phyloP scores from a whole-genome alignment of 2,329 filamentous ascomycete species.

The Paraphaeosphaeria sporulosa region DNA sequence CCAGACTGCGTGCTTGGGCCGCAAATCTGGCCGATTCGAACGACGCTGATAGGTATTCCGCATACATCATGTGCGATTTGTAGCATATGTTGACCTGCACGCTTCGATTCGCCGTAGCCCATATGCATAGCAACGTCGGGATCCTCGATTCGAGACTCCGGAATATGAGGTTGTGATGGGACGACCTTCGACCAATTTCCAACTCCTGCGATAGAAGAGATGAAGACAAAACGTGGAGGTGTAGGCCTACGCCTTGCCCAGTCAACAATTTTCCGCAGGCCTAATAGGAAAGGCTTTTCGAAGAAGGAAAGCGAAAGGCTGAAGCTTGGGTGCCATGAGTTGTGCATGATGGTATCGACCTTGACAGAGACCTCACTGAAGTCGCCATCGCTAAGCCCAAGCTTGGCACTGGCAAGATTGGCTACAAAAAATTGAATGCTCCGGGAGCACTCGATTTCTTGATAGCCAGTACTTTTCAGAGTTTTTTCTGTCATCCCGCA shows the following conservation, averaged over 20 bases:
- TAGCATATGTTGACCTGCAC: constrained; percentile 23
- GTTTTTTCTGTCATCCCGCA: constrained; percentile 10
- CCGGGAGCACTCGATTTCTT: not conserved
- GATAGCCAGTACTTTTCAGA: not conserved
- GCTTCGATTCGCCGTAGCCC: constrained; percentile 50
- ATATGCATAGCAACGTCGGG: constrained; percentile 34
- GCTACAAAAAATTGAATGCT: not conserved
- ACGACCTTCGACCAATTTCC: constrained; percentile 19
- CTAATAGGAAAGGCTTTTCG: constrained; percentile 32
- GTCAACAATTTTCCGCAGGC: constrained; percentile 17
- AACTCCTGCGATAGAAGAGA: constrained; percentile 26
- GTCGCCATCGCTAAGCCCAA: constrained; percentile 47
- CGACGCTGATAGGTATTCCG: constrained; percentile 18
- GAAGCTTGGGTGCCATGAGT: constrained; percentile 64
- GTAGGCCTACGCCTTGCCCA: not conserved
- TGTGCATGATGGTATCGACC: constrained; percentile 58
- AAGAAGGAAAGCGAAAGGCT: constrained; percentile 33
- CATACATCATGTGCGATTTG: constrained; percentile 8
- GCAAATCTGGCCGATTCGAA: constrained; percentile 26
- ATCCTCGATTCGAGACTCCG: constrained; percentile 30
- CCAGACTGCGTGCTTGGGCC: constrained; percentile 6
- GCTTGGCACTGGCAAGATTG: constrained; percentile 20
- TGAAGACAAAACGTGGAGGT: constrained; percentile 19
- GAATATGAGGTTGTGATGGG: constrained; percentile 13
- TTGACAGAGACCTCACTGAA: constrained; percentile 11